phyloP scores from a whole-genome alignment of 2,329 filamentous ascomycete genomes.

The Alternaria incomplexa region DNA sequence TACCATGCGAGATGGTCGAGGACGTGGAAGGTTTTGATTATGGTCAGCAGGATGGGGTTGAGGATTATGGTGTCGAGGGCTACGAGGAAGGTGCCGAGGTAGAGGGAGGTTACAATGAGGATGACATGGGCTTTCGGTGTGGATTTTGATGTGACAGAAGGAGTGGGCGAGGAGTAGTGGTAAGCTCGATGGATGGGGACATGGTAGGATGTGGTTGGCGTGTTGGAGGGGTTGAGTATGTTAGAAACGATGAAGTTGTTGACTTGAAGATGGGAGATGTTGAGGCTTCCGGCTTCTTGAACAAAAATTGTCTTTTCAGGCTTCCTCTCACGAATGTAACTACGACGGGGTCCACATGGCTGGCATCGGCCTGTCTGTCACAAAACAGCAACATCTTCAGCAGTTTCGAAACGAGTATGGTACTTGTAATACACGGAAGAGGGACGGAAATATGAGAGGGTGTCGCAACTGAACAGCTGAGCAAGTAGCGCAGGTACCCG shows the following conservation, averaged over 20 bases:
- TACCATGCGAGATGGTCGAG: constrained; percentile 50
- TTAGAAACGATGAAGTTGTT: neutral
- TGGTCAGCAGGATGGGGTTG: constrained; percentile 48
- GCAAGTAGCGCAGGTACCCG: neutral
- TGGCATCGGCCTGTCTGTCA: neutral
- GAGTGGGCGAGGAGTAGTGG: neutral
- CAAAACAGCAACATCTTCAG: neutral
- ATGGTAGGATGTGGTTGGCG: neutral
- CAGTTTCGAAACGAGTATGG: neutral
- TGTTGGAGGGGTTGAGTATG: neutral
- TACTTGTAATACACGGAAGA: neutral
- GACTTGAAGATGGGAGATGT: neutral
- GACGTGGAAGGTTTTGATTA: constrained; percentile 48
- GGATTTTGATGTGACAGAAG: neutral
- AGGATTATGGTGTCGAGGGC: constrained; percentile 49
- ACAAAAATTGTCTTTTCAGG: neutral
- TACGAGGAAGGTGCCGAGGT: constrained; percentile 18
- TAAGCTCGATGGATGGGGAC: neutral
- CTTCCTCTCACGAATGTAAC: neutral
- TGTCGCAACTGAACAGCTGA: neutral
- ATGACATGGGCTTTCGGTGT: neutral
- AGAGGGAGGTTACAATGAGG: constrained; percentile 7
- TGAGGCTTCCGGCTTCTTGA: neutral
- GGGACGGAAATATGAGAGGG: neutral
- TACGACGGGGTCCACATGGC: neutral